Evolutionary conservation across 768 basidiomycete species (phyloP).

Genomic region (Trametes gibbosa): DNA sequence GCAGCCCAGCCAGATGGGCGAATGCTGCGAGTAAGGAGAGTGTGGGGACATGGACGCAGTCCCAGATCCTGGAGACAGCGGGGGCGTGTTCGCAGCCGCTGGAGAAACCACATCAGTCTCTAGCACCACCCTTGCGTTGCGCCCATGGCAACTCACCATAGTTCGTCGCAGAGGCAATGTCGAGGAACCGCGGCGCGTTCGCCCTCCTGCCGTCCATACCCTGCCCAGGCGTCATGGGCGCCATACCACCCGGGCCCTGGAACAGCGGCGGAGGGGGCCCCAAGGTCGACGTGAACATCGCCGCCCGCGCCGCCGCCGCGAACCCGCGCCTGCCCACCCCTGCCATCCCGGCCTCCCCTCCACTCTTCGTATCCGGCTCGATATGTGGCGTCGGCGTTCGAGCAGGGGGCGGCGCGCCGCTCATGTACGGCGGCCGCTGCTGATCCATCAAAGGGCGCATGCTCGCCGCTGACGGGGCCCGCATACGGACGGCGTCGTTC

Average conservation of each 20-base stretch:
- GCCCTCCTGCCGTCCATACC: slow-evolving; percentile 32
- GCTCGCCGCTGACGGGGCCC: slow-evolving; percentile 27
- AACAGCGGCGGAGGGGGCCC: slow-evolving; percentile 5
- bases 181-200: slow-evolving; percentile 33
- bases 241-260: slow-evolving; percentile 5
- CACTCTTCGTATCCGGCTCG: slow-evolving; percentile 64
- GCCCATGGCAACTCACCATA: slow-evolving; percentile 22
- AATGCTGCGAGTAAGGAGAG: slow-evolving; percentile 25
- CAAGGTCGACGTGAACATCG: slow-evolving; percentile 39
- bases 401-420: slow-evolving; percentile 4
- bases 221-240: slow-evolving; percentile 15
- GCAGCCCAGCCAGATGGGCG: slow-evolving; percentile 22
- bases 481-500: slow-evolving; percentile 12
- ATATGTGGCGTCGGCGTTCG: neutral
- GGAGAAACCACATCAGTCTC: neutral
- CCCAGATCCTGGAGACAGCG: slow-evolving; percentile 27
- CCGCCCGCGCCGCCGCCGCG: slow-evolving; percentile 66
- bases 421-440: slow-evolving; percentile 17
- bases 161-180: slow-evolving; percentile 26
- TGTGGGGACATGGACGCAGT: slow-evolving; percentile 28
- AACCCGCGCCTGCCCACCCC: slow-evolving; percentile 87
- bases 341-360: slow-evolving; percentile 85
- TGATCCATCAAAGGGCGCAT: slow-evolving; percentile 20
- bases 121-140: neutral
- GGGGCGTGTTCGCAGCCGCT: slow-evolving; percentile 26